Conservation (phyloP, 306 rosid species). For the Lagenaria siceraria region DNA sequence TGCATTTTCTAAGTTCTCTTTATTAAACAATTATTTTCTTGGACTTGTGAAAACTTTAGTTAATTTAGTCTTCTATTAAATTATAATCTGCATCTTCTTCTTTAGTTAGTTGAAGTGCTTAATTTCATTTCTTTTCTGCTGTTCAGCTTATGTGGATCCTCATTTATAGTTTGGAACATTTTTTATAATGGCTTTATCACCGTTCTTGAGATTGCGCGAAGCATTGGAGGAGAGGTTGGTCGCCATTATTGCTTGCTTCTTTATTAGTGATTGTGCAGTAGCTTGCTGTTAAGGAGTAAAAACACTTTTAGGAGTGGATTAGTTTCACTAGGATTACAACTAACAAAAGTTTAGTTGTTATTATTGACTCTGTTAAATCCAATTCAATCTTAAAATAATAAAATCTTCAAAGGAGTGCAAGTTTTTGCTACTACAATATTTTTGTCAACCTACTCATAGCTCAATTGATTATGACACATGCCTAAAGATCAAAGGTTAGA, state of each 20-base stretch:
- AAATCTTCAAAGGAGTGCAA: not conserved
- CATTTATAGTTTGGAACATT: constrained; percentile 88
- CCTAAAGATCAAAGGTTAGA: too few relatives aligned
- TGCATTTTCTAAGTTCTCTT: not conserved
- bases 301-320: constrained; percentile 2
- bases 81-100: not conserved
- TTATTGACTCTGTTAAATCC: not conserved
- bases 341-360: not conserved
- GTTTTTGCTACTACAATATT: too few relatives aligned
- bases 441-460: too few relatives aligned
- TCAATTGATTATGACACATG: too few relatives aligned
- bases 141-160: constrained; percentile 89
- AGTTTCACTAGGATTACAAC: not conserved
- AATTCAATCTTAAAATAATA: not conserved
- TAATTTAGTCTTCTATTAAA: not conserved
- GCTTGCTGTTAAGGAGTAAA: not conserved
- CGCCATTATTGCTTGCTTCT: not conserved
- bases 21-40: not conserved
- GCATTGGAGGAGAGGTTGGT: not conserved
- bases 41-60: not conserved
- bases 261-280: not conserved
- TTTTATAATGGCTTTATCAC: constrained; percentile 25
- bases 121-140: not conserved
- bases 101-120: not conserved
- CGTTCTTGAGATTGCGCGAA: not conserved